These are phyloP conservation scores for Sugiyamaella americana DNA, from an alignment of 805 yeast genomes.

Conservation along the genomic window DNA sequence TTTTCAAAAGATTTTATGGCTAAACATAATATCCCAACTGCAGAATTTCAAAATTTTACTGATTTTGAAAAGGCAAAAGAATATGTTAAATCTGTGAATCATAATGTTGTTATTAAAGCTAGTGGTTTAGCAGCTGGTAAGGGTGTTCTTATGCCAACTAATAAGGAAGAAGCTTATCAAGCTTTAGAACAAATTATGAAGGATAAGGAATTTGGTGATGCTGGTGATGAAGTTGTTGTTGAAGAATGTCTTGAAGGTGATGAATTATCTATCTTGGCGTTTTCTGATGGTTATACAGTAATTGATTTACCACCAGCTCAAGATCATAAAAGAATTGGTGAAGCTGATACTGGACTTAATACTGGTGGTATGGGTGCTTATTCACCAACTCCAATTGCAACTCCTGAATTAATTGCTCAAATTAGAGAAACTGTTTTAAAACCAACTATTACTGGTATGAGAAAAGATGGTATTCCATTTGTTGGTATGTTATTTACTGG, in stretches of 20 bases:
- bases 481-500: slow-evolving; percentile 96
- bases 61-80: slow-evolving; percentile 67
- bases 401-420: slow-evolving; percentile 60
- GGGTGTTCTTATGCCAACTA: slow-evolving; percentile 90
- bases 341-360: slow-evolving; percentile 89
- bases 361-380: slow-evolving; percentile 99
- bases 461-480: slow-evolving; percentile 91
- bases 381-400: slow-evolving; percentile 95
- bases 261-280: slow-evolving; percentile 86
- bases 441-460: slow-evolving; percentile 94
- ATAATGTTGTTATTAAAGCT: slow-evolving; percentile 88
- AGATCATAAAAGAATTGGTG: slow-evolving; percentile 93
- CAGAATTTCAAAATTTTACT: slow-evolving; percentile 77
- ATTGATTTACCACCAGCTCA: slow-evolving; percentile 94
- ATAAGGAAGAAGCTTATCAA: slow-evolving; percentile 73
- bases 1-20: slow-evolving; percentile 92
- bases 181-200: slow-evolving; percentile 89
- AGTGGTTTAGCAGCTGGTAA: slow-evolving; percentile 98
- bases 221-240: slow-evolving; percentile 92
- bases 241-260: slow-evolving; percentile 97
- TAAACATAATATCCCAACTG: slow-evolving; percentile 89
- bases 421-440: slow-evolving; percentile 72
- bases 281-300: slow-evolving; percentile 89
- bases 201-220: slow-evolving; percentile 79
- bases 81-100: slow-evolving; percentile 58